Conservation (phyloP, 768 basidiomycete species). For the Melanogaster broomeanus region DNA sequence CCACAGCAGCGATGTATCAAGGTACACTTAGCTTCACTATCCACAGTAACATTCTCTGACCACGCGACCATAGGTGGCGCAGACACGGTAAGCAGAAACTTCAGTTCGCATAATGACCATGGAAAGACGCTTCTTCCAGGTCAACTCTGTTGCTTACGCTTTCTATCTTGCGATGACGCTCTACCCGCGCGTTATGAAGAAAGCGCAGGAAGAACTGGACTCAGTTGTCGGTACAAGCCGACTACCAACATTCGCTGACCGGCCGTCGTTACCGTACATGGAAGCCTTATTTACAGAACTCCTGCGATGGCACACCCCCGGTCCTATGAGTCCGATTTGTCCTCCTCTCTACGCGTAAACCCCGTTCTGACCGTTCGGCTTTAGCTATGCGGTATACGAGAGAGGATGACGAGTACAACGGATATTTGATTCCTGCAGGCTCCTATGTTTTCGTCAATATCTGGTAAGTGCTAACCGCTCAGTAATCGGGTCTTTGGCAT, state of each 20-base stretch:
- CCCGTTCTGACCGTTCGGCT: not conserved
- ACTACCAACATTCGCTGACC: constrained; percentile 27
- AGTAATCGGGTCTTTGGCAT: not conserved
- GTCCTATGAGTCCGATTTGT: constrained; percentile 8
- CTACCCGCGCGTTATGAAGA: constrained; percentile 26
- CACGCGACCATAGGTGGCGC: constrained; percentile 16
- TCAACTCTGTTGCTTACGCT: constrained; percentile 7
- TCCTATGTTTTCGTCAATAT: constrained; percentile 19
- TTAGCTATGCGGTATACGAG: constrained; percentile 8
- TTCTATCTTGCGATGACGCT: constrained; percentile 31
- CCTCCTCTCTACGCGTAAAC: not conserved
- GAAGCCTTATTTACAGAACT: constrained; percentile 26
- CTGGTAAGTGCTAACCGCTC: constrained; percentile 1
- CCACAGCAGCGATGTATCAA: constrained; percentile 10
- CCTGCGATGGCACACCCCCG: constrained; percentile 20
- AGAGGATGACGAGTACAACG: constrained; percentile 17
- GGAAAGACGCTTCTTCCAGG: constrained; percentile 3
- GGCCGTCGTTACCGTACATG: constrained; percentile 27
- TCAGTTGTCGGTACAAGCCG: constrained; percentile 20
- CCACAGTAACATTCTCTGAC: not conserved
- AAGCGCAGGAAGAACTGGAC: constrained; percentile 29
- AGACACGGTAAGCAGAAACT: constrained; percentile 21
- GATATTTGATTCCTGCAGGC: constrained; percentile 21
- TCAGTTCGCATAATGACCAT: constrained; percentile 12
- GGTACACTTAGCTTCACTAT: not conserved